Conservation (phyloP, 1,284 basidiomycete genomes). For the Tilletiopsis washingtonensis region DNA sequence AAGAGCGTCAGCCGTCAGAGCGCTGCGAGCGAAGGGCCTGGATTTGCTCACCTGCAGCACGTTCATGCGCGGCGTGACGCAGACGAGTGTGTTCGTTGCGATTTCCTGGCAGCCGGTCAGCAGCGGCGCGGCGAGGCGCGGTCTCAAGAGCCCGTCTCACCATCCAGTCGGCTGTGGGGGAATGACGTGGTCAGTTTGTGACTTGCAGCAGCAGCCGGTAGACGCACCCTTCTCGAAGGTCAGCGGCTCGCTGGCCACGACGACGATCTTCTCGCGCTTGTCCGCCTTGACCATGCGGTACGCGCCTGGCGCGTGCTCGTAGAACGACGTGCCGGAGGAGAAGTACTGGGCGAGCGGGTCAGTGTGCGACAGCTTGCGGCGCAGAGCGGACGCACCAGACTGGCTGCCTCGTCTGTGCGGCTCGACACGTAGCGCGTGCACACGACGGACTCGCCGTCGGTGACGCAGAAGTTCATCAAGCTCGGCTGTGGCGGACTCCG, state of each 20-base stretch:
- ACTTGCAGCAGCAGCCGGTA: too few species aligned
- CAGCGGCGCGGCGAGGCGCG: too few species aligned
- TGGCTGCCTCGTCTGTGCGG: constrained; percentile 82
- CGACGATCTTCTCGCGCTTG: constrained; percentile 80
- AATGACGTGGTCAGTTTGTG: too few species aligned
- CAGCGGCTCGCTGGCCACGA: constrained; percentile 55
- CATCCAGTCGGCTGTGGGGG: too few species aligned
- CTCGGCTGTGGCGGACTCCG: constrained; percentile 58
- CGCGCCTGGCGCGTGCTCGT: constrained; percentile 58
- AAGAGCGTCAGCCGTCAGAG: too few species aligned
- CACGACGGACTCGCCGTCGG: constrained; percentile 84
- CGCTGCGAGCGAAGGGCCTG: too few species aligned
- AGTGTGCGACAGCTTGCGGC: constrained; percentile 24
- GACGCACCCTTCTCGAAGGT: constrained; percentile 64
- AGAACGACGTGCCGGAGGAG: constrained; percentile 82
- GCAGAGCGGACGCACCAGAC: constrained; percentile 55
- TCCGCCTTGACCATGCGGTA: constrained; percentile 67
- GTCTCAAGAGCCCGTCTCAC: too few species aligned
- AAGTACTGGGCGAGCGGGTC: constrained; percentile 62
- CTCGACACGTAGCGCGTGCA: constrained; percentile 92
- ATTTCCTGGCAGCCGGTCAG: constrained; percentile 58
- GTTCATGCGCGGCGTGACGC: constrained; percentile 59
- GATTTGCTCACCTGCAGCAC: constrained; percentile 80
- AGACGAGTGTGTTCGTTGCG: constrained; percentile 78
- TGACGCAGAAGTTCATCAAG: constrained; percentile 91